Conservation (phyloP, 768 basidiomycete species). For the Mycena belliarum region DNA sequence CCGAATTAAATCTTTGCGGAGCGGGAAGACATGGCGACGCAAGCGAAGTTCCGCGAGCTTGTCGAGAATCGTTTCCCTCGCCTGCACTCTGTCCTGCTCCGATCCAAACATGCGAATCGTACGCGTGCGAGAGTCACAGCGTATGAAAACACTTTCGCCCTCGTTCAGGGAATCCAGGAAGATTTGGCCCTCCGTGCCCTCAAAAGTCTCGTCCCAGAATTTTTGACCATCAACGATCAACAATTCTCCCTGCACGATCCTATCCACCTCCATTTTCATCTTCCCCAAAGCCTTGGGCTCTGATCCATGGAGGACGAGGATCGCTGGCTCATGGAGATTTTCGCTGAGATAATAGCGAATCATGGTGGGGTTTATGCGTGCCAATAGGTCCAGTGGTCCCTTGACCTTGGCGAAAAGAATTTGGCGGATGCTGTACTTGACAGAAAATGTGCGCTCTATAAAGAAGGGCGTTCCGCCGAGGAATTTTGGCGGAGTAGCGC, state of each 20-base stretch:
- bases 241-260: conserved; percentile 40
- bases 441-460: conserved; percentile 41
- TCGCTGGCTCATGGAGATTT: conserved; percentile 29
- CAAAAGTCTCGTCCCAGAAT: conserved; percentile 53
- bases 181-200: conserved; percentile 39
- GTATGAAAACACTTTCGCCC: conserved; percentile 36
- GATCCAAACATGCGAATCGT: conserved; percentile 44
- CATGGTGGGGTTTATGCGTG: conserved; percentile 31
- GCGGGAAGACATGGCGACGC: conserved; percentile 35
- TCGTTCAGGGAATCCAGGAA: conserved; percentile 39
- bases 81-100: conserved; percentile 30
- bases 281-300: conserved; percentile 35
- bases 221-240: conserved; percentile 31
- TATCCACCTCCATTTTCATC: conserved; percentile 39
- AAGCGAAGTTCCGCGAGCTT: conserved; percentile 41
- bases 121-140: conserved; percentile 39
- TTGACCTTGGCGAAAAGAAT: conserved; percentile 36
- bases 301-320: conserved; percentile 41
- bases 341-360: conserved; percentile 34
- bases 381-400: conserved; percentile 37
- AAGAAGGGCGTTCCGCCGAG: conserved; percentile 39
- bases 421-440: conserved; percentile 38
- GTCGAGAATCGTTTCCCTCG: conserved; percentile 32
- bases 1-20: conserved; percentile 36
- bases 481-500: conserved; percentile 34